phyloP scores from a whole-genome alignment of 2,329 filamentous ascomycete species.

The Sporothrix brunneoviolacea region DNA sequence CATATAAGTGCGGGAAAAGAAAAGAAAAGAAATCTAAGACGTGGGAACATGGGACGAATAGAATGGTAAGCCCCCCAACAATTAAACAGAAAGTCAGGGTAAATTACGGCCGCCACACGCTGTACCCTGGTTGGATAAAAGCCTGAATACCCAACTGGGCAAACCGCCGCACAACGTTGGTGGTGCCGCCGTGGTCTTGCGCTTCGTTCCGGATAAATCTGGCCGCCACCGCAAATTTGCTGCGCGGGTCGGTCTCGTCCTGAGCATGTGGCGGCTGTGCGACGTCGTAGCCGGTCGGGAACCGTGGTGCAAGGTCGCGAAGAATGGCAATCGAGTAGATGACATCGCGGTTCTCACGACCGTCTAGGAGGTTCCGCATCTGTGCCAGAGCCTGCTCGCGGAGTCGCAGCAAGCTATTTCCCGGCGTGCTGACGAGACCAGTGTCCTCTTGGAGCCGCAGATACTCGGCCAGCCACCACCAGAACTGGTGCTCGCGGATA shows the following conservation, averaged over 20 bases:
- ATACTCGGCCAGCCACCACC: conserved; percentile 70
- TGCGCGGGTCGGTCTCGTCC: conserved; percentile 60
- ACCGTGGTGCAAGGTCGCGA: conserved; percentile 64
- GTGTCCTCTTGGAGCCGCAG: conserved; percentile 50
- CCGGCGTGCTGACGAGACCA: conserved; percentile 41
- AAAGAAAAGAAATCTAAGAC: too few species aligned
- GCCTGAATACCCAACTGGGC: conserved; percentile 60
- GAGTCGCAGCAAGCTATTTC: conserved; percentile 33
- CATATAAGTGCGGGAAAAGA: too few species aligned
- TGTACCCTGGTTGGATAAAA: conserved; percentile 48
- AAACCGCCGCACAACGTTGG: conserved; percentile 64
- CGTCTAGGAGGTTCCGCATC: conserved; percentile 66
- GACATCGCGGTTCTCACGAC: conserved; percentile 80
- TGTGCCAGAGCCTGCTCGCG: conserved; percentile 60
- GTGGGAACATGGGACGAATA: too few species aligned
- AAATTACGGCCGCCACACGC: conserved; percentile 26
- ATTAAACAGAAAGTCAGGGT: too few species aligned
- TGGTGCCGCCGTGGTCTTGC: conserved; percentile 59
- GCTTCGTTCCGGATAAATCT: conserved; percentile 63
- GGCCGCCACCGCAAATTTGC: conserved; percentile 61
- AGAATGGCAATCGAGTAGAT: conserved; percentile 83
- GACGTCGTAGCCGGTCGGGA: conserved; percentile 29
- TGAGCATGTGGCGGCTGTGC: conserved; percentile 51
- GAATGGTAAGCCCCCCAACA: background rate
- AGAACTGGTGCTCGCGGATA: conserved; percentile 68